Evolutionary conservation across 2,329 filamentous ascomycete genomes (phyloP), one percentile per base, ranked within the genome.

Genomic region (Pseudonectria buxi): DNA sequence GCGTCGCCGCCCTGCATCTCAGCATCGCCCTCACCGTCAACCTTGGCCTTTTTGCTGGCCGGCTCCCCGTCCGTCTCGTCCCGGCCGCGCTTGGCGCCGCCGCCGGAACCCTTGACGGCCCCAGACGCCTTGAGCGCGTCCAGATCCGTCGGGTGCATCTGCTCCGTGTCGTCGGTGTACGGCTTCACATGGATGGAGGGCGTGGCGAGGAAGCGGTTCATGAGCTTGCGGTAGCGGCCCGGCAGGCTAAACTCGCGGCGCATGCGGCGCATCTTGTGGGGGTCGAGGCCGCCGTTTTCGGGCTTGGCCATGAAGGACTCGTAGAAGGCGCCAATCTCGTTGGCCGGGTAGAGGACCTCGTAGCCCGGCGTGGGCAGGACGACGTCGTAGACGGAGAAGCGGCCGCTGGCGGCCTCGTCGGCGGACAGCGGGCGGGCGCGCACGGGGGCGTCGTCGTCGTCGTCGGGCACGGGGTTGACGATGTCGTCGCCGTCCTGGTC

Each of bases 301-400:
- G 83, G 74, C 33, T 74, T 83, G 24, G 65, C 76, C 94, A 98
- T 98, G 63, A 95, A 94, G 3, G 77, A 72, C 44, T 74, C 73
- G 64, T 96, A 98, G 58, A 83, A 94, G 3, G 77, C 71, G n/a
- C 83, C 86, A 43, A 95, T 78, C 25, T 78, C 77, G 58, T 98
- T 96, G 14, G 70, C 57, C 0, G 92, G 92, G 56, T 96, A 98
- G 25, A 85, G 61, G 26, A 96, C 76, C 50, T 95, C 88, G 64
- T 81, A 95, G 13, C 92, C 92, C 0, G 92, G 92, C n/a, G 84
- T 81, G 3, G 94, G 90, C 3, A 98, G 72, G 10, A 98, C 89
- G 43, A 96, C 57, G 55, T 98, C 92, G 54, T 85, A 87, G 50
- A 98, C 83, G 26, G 72, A 78, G 62, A 83, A 95, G 39, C 74